Base-by-base conservation (phyloP, 495 filamentous ascomycete genomes). In the Lepidopterella palustris region DNA sequence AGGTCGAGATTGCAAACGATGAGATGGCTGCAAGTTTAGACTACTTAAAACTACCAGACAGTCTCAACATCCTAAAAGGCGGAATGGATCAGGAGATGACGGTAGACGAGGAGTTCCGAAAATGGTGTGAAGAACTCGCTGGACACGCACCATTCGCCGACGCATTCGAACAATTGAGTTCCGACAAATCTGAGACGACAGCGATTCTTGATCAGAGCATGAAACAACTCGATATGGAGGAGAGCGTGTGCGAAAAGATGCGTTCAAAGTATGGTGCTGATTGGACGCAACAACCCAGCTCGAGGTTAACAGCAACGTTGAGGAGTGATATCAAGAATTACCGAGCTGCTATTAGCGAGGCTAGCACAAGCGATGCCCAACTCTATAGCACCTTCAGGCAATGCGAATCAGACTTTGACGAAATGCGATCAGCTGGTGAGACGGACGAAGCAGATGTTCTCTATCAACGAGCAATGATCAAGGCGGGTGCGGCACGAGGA, bases 231-330 rank as follows among this genome's bases (percentile, higher is more conserved):
- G 93, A 97, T 65, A 85, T 92, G 82, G 93, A 98, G 72, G 95
- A 97, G 75, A 93, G 88, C 56, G 91, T 97, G 5, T 98, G 93
- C 71, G 93, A 98, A 74, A 97, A 96, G 78, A 98, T 98, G 93
- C 83, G 93, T 52, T 95, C 91, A 2, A 98, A 98, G 72, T 97
- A 97, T 70, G 92, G 93, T 28, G 80, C 77, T 10, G 93, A 97
- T 47, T 98, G 93, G 93, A 96, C 89, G 20, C 93, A 98, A 70
- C 93, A 97, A 66, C 95, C 95, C 23, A 96, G 91, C 68, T 87
- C 86, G 29, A 79, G 90, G 61, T 80, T 98, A 23, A 98, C 92
- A 4, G 83, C 85, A 2, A 97, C 92, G 0, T 78, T 98, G 28
- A 81, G 91, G 53, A 85, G 83, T 49, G 95, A 98, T 70, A 84